These are phyloP conservation scores for Phyllosticta citribraziliensis DNA, from an alignment of 2,329 filamentous ascomycete species.

Conservation along the genomic window DNA sequence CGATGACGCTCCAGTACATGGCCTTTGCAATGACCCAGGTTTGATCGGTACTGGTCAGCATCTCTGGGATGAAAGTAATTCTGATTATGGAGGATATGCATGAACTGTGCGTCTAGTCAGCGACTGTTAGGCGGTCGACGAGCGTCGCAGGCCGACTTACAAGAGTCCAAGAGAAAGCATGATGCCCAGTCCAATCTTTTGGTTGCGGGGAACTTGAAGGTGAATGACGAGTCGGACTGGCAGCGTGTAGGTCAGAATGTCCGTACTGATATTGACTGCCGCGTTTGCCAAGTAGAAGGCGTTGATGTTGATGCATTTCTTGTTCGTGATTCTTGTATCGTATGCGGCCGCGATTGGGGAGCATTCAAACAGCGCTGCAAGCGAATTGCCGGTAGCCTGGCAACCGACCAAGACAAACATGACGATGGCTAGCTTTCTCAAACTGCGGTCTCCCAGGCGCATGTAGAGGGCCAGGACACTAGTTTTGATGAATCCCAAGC, in stretches of 20 bases:
- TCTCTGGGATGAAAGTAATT: slow-evolving; percentile 9
- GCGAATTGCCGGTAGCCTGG: slow-evolving; percentile 17
- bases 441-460: slow-evolving; percentile 31
- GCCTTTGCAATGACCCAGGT: slow-evolving; percentile 9
- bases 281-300: slow-evolving; percentile 20
- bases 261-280: slow-evolving; percentile 16
- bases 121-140: background rate
- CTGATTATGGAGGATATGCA: slow-evolving; percentile 11
- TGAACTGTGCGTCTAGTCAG: slow-evolving; percentile 1
- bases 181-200: slow-evolving; percentile 15
- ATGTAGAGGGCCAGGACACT: slow-evolving; percentile 38
- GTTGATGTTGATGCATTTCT: slow-evolving; percentile 17
- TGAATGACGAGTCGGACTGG: slow-evolving; percentile 16
- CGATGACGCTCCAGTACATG: slow-evolving; percentile 11
- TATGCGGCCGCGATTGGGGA: slow-evolving; percentile 17
- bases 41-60: slow-evolving; percentile 4
- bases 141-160: slow-evolving; percentile 11
- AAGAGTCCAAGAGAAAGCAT: slow-evolving; percentile 17
- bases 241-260: slow-evolving; percentile 17
- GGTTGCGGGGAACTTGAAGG: slow-evolving; percentile 14
- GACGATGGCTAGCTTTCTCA: slow-evolving; percentile 26
- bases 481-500: slow-evolving; percentile 37
- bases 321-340: slow-evolving; percentile 14
- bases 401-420: slow-evolving; percentile 34
- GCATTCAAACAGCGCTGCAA: slow-evolving; percentile 17